A percentile compares a stretch with the other conserved stretches of the same genome.
These are phyloP conservation scores for Penicillium cataractarum DNA, from an alignment of 495 filamentous ascomycete genomes.

Conservation along the genomic window DNA sequence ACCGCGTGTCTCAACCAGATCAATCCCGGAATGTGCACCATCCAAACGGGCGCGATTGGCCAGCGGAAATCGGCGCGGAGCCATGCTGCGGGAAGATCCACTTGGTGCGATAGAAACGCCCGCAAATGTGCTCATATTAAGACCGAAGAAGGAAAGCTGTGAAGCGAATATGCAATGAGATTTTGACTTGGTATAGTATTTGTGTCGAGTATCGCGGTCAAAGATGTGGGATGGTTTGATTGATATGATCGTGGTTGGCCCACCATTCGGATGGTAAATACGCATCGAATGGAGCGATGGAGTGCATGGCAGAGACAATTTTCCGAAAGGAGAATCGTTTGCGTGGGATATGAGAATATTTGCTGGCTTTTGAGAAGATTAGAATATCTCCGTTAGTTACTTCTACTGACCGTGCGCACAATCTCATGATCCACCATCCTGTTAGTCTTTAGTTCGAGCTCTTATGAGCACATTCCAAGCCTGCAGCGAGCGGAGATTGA, in stretches of 20 bases:
- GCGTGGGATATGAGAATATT: background rate
- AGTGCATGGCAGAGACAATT: background rate
- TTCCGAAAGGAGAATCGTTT: background rate
- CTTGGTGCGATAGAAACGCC: background rate
- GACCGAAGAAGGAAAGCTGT: background rate
- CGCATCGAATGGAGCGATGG: background rate
- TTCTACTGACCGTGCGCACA: background rate
- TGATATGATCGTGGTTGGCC: background rate
- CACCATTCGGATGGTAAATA: background rate
- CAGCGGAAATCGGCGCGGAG: background rate
- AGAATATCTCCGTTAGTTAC: background rate
- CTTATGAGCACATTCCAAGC: constrained; percentile 1
- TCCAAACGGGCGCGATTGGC: background rate
- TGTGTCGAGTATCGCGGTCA: background rate
- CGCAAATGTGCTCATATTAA: constrained; percentile 6
- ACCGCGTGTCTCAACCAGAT: background rate
- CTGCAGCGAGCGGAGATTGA: background rate
- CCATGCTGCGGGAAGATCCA: background rate
- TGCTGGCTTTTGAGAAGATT: constrained; percentile 1
- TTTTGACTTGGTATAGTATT: background rate
- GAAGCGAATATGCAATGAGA: background rate
- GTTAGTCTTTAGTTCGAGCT: background rate
- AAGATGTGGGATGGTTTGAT: background rate
- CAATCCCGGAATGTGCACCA: background rate
- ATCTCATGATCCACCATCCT: background rate